Percentiles rank a stretch among this genome's conserved stretches.
phyloP scores from a whole-genome alignment of 768 basidiomycete genomes.

The Russula virescens region DNA sequence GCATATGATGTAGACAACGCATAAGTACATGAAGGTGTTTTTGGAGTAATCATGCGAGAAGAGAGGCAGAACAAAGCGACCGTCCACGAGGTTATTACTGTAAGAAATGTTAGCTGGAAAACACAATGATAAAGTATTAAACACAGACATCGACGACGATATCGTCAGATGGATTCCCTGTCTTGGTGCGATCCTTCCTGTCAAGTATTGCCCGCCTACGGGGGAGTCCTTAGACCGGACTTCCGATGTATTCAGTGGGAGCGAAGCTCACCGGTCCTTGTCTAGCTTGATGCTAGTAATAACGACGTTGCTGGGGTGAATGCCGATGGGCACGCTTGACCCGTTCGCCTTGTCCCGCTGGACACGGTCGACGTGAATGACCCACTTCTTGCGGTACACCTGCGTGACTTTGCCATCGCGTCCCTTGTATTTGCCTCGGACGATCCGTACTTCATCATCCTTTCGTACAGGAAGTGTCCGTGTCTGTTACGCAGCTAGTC shows the following conservation, averaged over 20 bases:
- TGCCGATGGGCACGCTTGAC: slow-evolving; percentile 85
- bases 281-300: slow-evolving; percentile 90
- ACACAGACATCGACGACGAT: slow-evolving; percentile 72
- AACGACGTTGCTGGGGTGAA: slow-evolving; percentile 96
- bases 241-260: not conserved
- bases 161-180: slow-evolving; percentile 45
- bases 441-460: slow-evolving; percentile 96
- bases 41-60: slow-evolving; percentile 37
- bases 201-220: slow-evolving; percentile 77
- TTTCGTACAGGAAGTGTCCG: slow-evolving; percentile 94
- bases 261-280: slow-evolving; percentile 64
- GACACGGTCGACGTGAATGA: slow-evolving; percentile 97
- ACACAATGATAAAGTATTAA: slow-evolving; percentile 6
- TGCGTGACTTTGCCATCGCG: slow-evolving; percentile 97
- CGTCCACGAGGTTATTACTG: slow-evolving; percentile 34
- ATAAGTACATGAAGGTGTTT: slow-evolving; percentile 63
- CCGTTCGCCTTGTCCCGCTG: slow-evolving; percentile 97
- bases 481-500: slow-evolving; percentile 41
- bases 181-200: slow-evolving; percentile 77
- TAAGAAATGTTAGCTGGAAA: slow-evolving; percentile 20
- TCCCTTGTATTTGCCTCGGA: slow-evolving; percentile 97
- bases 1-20: slow-evolving; percentile 52
- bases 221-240: slow-evolving; percentile 1
- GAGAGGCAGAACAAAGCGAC: slow-evolving; percentile 26
- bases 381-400: slow-evolving; percentile 99